These are phyloP conservation scores for Scutellaria baicalensis DNA, from an alignment of 257 asterid species.

Conservation along the genomic window DNA sequence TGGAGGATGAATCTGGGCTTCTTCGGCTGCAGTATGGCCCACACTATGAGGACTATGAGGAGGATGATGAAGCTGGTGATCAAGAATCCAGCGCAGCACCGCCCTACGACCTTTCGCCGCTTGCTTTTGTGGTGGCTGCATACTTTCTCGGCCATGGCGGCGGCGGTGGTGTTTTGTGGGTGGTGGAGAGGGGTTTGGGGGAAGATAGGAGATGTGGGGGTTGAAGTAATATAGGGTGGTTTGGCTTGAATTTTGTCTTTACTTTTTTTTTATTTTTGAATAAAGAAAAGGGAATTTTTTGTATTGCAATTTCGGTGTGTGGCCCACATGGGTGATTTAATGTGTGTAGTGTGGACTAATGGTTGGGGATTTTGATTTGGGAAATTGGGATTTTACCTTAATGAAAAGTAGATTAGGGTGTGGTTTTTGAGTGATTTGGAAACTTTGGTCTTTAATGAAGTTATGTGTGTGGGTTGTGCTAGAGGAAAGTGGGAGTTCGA, in stretches of 20 bases:
- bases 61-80: conserved; percentile 44
- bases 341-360: too few species aligned
- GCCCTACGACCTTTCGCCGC: conserved; percentile 22
- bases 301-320: neutral
- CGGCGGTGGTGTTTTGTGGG: conserved; percentile 5
- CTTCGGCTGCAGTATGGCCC: conserved; percentile 81
- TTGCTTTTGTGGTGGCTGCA: conserved; percentile 68
- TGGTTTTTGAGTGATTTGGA: too few species aligned
- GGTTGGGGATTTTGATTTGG: neutral
- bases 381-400: neutral
- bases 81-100: conserved; percentile 29
- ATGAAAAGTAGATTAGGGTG: too few species aligned
- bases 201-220: neutral
- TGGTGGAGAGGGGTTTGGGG: neutral
- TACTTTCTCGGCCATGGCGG: conserved; percentile 43
- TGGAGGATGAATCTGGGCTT: conserved; percentile 81
- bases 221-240: conserved; percentile 10
- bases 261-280: too few species aligned
- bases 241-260: neutral
- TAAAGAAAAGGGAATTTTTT: neutral
- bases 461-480: too few species aligned
- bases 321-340: neutral
- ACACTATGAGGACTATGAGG: conserved; percentile 40
- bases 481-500: too few species aligned
- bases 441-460: too few species aligned